A percentile compares a stretch with the other conserved stretches of the same genome.
These are phyloP conservation scores for Yamadazyma dushanensis DNA, from an alignment of 1,139 yeast genomes.

Conservation along the genomic window DNA sequence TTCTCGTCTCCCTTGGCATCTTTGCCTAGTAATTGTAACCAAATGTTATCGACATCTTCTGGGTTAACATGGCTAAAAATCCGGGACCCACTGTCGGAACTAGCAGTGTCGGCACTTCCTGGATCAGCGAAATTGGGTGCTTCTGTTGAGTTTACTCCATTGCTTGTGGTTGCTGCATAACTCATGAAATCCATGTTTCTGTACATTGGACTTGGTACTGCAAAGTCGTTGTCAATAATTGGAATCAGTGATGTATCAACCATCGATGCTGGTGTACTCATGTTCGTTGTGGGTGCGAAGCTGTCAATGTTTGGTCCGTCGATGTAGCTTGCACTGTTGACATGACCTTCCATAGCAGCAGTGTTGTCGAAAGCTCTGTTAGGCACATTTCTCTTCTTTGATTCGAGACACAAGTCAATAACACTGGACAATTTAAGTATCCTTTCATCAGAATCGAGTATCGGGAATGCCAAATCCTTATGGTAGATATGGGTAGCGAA, in stretches of 20 bases:
- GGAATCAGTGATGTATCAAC: too few relatives aligned
- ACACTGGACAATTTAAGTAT: constrained; percentile 6
- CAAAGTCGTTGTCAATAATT: too few relatives aligned
- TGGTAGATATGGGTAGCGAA: constrained; percentile 9
- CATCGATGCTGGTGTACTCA: too few relatives aligned
- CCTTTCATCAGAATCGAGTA: constrained; percentile 10
- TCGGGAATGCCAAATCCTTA: constrained; percentile 9
- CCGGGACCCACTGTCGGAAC: not conserved
- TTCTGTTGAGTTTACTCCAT: not conserved
- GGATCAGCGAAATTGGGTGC: too few relatives aligned
- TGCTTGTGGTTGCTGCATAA: too few relatives aligned
- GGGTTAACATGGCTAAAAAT: not conserved
- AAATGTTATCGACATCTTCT: constrained; percentile 7
- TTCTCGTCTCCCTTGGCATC: not conserved
- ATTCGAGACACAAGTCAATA: constrained; percentile 11
- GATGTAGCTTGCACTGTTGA: too few relatives aligned
- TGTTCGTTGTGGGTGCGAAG: too few relatives aligned
- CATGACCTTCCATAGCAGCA: too few relatives aligned
- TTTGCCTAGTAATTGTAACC: constrained; percentile 10
- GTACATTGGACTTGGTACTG: too few relatives aligned
- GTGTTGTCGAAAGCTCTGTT: not conserved
- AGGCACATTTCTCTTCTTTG: constrained; percentile 4
- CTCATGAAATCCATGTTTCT: too few relatives aligned
- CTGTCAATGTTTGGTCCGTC: too few relatives aligned
- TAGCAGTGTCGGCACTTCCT: too few relatives aligned